phyloP scores from a whole-genome alignment of 1,284 basidiomycete genomes.

The Inonotus obliquus region DNA sequence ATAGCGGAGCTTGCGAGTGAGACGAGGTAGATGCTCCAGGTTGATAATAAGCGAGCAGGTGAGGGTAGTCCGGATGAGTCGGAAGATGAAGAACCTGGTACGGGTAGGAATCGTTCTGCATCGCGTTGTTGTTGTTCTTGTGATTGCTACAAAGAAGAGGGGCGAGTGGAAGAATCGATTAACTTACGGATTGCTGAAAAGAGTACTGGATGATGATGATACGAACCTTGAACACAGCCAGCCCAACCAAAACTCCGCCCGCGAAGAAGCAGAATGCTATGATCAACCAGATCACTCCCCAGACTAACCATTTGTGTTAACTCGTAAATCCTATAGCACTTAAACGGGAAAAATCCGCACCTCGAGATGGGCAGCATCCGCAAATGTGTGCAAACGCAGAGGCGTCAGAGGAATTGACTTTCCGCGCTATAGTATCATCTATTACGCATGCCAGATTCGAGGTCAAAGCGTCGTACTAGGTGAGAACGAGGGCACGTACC shows the following conservation, averaged over 20 bases:
- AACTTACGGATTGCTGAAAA: constrained; percentile 1
- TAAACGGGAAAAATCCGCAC: constrained; percentile 28
- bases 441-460: constrained; percentile 16
- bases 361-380: constrained; percentile 73
- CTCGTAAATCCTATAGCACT: neutral
- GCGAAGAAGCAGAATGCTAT: constrained; percentile 80
- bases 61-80: neutral
- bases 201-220: neutral
- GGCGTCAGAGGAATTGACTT: constrained; percentile 91
- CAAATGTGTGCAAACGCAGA: constrained; percentile 85
- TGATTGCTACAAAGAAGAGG: constrained; percentile 13
- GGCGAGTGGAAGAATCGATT: neutral
- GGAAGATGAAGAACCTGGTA: constrained; percentile 9
- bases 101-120: constrained; percentile 13
- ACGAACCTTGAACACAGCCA: constrained; percentile 80
- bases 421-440: constrained; percentile 88
- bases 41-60: neutral
- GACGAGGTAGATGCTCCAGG: constrained; percentile 5
- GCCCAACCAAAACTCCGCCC: constrained; percentile 75
- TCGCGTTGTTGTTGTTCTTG: constrained; percentile 14
- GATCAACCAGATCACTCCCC: constrained; percentile 90
- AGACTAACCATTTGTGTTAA: constrained; percentile 42
- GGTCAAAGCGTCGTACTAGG: neutral
- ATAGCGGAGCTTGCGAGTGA: neutral
- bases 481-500: constrained; percentile 38